A percentile compares a stretch with the other conserved stretches of the same genome.
Evolutionary conservation across 2,329 filamentous ascomycete genomes (phyloP).

Genomic region (Alternaria sp.): DNA sequence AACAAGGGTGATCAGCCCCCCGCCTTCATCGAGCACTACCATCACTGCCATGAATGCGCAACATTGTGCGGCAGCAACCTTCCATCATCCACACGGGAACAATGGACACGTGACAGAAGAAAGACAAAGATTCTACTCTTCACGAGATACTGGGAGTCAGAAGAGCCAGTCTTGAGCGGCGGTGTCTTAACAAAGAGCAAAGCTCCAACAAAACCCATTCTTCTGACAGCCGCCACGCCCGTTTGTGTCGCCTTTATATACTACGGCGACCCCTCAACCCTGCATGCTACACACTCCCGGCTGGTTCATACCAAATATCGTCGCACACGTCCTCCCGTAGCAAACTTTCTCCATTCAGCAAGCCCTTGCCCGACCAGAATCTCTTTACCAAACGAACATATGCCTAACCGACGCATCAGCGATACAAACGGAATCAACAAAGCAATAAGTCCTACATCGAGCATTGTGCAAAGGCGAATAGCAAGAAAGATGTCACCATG

Average conservation of each 20-base stretch:
- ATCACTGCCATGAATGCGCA: background rate
- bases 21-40: background rate
- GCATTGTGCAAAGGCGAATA: constrained; percentile 18
- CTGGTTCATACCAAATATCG: constrained; percentile 1
- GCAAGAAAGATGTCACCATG: constrained; percentile 13
- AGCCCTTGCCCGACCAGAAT: background rate
- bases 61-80: constrained; percentile 21
- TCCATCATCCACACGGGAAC: constrained; percentile 14
- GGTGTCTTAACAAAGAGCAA: constrained; percentile 36
- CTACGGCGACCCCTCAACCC: constrained; percentile 14
- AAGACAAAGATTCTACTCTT: constrained; percentile 31
- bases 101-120: constrained; percentile 23
- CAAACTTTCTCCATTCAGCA: constrained; percentile 10
- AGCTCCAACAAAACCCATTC: constrained; percentile 30
- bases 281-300: constrained; percentile 17
- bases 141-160: constrained; percentile 14
- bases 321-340: constrained; percentile 6
- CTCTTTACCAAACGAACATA: background rate
- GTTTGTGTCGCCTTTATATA: constrained; percentile 39
- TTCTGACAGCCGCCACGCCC: constrained; percentile 25
- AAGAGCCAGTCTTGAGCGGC: constrained; percentile 22
- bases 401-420: constrained; percentile 17
- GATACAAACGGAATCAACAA: constrained; percentile 19
- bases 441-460: constrained; percentile 9
- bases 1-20: background rate